phyloP scores from a whole-genome alignment of 2,329 filamentous ascomycete genomes.

The Trichophyton mentagrophytes region DNA sequence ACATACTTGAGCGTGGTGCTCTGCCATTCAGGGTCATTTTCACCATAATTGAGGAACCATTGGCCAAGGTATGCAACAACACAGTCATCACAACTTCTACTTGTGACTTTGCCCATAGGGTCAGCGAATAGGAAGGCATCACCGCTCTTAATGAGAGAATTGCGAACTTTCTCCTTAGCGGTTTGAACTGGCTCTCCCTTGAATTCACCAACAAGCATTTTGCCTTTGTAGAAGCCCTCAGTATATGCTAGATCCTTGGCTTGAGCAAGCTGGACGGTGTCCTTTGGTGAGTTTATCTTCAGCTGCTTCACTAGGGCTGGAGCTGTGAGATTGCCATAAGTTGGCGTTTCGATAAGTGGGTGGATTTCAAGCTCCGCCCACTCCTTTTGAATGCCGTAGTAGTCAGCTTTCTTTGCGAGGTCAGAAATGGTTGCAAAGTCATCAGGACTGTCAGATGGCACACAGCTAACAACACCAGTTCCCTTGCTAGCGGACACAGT shows the following conservation, averaged over 20 bases:
- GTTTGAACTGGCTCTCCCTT: conserved; percentile 74
- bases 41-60: conserved; percentile 96
- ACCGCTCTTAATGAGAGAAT: conserved; percentile 61
- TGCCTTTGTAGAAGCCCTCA: conserved; percentile 93
- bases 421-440: conserved; percentile 85
- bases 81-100: conserved; percentile 81
- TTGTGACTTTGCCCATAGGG: conserved; percentile 79
- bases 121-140: conserved; percentile 88
- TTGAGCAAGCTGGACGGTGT: conserved; percentile 76
- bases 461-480: conserved; percentile 89
- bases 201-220: conserved; percentile 76
- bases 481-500: conserved; percentile 84
- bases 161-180: conserved; percentile 73
- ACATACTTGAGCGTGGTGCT: conserved; percentile 60
- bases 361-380: conserved; percentile 87
- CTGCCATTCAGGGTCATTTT: conserved; percentile 68
- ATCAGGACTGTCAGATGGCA: conserved; percentile 90
- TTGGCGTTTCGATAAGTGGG: conserved; percentile 79
- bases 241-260: conserved; percentile 96
- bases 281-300: conserved; percentile 95
- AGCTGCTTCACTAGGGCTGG: conserved; percentile 75
- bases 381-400: conserved; percentile 90
- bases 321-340: conserved; percentile 74
- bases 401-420: conserved; percentile 86
- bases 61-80: conserved; percentile 89